phyloP scores from a whole-genome alignment of 495 filamentous ascomycete genomes.

The Tuber brumale region DNA sequence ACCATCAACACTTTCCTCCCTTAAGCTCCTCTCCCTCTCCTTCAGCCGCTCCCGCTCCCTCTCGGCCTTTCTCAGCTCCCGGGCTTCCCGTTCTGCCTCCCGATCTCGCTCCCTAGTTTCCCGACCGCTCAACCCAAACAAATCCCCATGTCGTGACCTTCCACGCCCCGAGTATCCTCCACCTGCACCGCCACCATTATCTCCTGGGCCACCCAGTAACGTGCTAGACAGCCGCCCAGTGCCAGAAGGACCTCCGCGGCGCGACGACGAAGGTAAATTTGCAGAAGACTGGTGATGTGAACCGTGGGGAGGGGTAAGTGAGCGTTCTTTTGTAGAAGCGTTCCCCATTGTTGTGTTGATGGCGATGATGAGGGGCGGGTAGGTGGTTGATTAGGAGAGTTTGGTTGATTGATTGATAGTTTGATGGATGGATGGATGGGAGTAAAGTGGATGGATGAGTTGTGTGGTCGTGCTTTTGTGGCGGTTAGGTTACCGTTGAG shows the following conservation, averaged over 20 bases:
- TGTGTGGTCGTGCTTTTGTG: constrained; percentile 12
- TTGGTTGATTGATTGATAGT: not conserved
- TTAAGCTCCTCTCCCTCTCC: constrained; percentile 87
- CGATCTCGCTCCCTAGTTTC: constrained; percentile 37
- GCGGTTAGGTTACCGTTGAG: constrained; percentile 12
- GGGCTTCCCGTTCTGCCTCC: constrained; percentile 82
- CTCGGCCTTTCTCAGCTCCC: constrained; percentile 77
- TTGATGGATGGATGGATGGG: not conserved
- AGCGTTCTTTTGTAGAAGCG: constrained; percentile 41
- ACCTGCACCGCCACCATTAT: constrained; percentile 13
- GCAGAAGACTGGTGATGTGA: constrained; percentile 30
- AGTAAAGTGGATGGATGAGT: not conserved
- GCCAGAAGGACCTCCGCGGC: constrained; percentile 35
- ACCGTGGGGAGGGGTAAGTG: constrained; percentile 33
- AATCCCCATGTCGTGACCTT: constrained; percentile 34
- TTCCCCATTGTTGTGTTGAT: constrained; percentile 35
- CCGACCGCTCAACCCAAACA: constrained; percentile 37
- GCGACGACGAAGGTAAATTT: constrained; percentile 28
- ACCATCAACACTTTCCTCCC: constrained; percentile 83
- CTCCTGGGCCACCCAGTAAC: constrained; percentile 7
- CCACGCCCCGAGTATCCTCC: constrained; percentile 26
- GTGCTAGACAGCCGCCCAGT: constrained; percentile 28
- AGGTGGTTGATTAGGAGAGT: not conserved
- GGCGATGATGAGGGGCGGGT: not conserved
- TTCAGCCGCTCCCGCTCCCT: constrained; percentile 69